A percentile compares a stretch with the other conserved stretches of the same genome.
phyloP scores from a whole-genome alignment of 768 basidiomycete species.

The Psilocybe tampanensis region DNA sequence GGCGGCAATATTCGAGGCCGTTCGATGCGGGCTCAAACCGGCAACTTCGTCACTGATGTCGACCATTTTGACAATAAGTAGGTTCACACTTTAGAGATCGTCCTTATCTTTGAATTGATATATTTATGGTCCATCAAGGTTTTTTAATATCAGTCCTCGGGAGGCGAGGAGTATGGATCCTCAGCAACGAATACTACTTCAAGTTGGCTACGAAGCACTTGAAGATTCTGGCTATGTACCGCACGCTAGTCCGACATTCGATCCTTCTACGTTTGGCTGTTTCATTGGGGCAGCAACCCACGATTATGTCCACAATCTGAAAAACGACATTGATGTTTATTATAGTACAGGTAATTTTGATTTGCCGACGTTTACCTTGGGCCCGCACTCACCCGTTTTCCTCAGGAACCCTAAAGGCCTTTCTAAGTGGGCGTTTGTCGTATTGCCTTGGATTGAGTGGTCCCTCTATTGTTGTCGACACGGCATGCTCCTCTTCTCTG shows the following conservation, averaged over 20 bases:
- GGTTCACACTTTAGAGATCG: not conserved
- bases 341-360: slow-evolving; percentile 60
- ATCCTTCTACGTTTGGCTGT: slow-evolving; percentile 59
- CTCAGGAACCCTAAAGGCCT: slow-evolving; percentile 71
- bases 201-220: slow-evolving; percentile 66
- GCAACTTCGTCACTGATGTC: slow-evolving; percentile 63
- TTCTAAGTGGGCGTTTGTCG: slow-evolving; percentile 72
- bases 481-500: slow-evolving; percentile 73
- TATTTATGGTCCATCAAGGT: slow-evolving; percentile 32
- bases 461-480: slow-evolving; percentile 73
- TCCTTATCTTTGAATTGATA: not conserved
- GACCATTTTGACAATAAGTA: slow-evolving; percentile 65
- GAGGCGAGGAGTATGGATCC: slow-evolving; percentile 80
- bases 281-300: slow-evolving; percentile 72
- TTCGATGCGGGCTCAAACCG: slow-evolving; percentile 52
- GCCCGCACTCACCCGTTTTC: slow-evolving; percentile 6
- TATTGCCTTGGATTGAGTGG: slow-evolving; percentile 70
- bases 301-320: slow-evolving; percentile 69
- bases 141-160: slow-evolving; percentile 74
- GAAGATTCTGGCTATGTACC: slow-evolving; percentile 75
- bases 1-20: slow-evolving; percentile 34
- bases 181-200: slow-evolving; percentile 70
- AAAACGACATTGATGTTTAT: slow-evolving; percentile 65
- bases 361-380: not conserved
- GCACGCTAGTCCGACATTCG: slow-evolving; percentile 49